Percentiles rank a stretch among this genome's conserved stretches.
Evolutionary conservation across 495 filamentous ascomycete genomes (phyloP).

Genomic region (Penicillium bovifimosum): DNA sequence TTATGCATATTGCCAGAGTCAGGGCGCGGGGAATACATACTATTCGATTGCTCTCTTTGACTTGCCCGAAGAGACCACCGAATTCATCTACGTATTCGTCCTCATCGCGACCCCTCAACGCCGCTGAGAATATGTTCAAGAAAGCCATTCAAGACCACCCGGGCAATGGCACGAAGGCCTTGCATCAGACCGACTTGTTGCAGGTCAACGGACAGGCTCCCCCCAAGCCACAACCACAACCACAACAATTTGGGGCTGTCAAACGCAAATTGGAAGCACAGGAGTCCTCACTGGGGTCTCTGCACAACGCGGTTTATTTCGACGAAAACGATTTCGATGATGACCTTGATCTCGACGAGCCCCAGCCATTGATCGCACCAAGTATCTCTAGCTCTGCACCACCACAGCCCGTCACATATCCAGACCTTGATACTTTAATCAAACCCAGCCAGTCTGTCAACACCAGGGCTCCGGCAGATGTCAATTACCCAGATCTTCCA

Average conservation of each 20-base stretch:
- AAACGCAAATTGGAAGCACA: conserved; percentile 44
- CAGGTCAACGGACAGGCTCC: conserved; percentile 19
- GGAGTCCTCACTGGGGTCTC: conserved; percentile 34
- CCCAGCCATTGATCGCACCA: conserved; percentile 26
- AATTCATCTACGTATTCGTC: conserved; percentile 26
- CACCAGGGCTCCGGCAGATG: conserved; percentile 15
- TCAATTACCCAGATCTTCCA: conserved; percentile 41
- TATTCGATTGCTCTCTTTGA: conserved; percentile 19
- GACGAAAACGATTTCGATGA: conserved; percentile 54
- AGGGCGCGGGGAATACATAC: conserved; percentile 14
- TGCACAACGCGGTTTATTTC: conserved; percentile 45
- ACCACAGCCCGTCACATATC: conserved; percentile 20
- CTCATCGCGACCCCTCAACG: conserved; percentile 13
- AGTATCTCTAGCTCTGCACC: conserved; percentile 7
- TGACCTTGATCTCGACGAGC: conserved; percentile 45
- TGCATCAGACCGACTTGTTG: conserved; percentile 31
- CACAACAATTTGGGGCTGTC: conserved; percentile 31
- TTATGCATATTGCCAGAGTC: conserved; percentile 30
- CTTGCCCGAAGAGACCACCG: conserved; percentile 19
- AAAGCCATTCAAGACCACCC: conserved; percentile 41
- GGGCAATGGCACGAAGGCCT: conserved; percentile 27
- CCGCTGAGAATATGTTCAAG: conserved; percentile 35
- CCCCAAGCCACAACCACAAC: conserved; percentile 22
- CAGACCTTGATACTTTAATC: conserved; percentile 16
- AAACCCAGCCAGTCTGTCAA: conserved; percentile 6